Evolutionary conservation across 495 filamentous ascomycete genomes (phyloP), one percentile per base, ranked within the genome.

Genomic region (Saxophila tyrrhenica): DNA sequence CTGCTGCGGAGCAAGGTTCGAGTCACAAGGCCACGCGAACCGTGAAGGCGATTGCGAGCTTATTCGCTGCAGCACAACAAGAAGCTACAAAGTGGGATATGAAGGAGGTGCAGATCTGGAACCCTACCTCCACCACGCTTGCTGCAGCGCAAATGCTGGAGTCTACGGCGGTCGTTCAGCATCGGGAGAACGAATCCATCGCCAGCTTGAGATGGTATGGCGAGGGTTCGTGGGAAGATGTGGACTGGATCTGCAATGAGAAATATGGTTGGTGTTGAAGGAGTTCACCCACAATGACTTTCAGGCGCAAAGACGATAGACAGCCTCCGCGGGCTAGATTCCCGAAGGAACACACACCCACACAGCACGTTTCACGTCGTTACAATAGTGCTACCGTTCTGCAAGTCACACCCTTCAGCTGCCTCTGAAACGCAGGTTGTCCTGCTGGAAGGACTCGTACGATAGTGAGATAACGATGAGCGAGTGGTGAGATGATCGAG

Each of bases 251-350:
- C 50, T 77, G 75, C 56, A 95, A 94, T 64, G 90, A 98, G 76
- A 95, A 94, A 75, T 96, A 82, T 71, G 85, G 79, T 19, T 98
- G 91, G 91, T 95, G 87, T 66, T 96, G 68, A 80, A 20, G 24
- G 21, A n/a, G 3, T 22, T 35, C 7, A 7, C 29, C 7, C 7
- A 35, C 29, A 35, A 13, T 35, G 13, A 35, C 29, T 5, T 7
- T 35, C 13, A 13, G 5, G 29, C 13, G 5, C 7, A 35, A 35
- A 35, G 29, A 35, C 7, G 5, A 35, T 35, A 35, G 29, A 35
- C 29, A 35, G 5, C 29, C 29, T 13, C 29, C 29, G 29, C 29
- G 13, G 29, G 29, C 29, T 35, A 35, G 13, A 35, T 35, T 13
- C 29, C 13, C 29, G 13, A 35, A 35, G 29, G 29, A 35, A 13